Evolutionary conservation across 148 eudicot species (phyloP).

Genomic region (Vaccinium macrocarpon): DNA sequence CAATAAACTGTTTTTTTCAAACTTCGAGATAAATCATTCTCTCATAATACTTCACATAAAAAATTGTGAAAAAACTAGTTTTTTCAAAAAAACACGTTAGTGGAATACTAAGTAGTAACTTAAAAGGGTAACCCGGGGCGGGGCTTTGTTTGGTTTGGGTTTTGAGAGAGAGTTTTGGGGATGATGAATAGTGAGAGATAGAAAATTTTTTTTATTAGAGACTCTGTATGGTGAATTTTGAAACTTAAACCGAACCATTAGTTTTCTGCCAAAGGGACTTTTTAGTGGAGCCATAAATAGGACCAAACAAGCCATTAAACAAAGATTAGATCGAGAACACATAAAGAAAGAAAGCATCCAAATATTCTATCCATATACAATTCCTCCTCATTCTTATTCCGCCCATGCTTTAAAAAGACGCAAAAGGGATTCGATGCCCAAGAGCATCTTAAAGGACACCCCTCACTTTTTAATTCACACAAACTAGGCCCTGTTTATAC

Average conservation of each 20-base stretch:
- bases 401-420: constrained; percentile 23
- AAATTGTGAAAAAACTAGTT: no score
- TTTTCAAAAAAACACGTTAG: no score
- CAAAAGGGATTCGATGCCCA: constrained; percentile 21
- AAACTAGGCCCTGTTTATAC: constrained; percentile 5
- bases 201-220: no score
- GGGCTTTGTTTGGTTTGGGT: no score
- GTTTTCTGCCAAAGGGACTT: not conserved
- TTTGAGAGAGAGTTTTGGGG: no score
- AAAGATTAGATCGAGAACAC: not conserved
- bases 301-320: not conserved
- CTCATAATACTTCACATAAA: no score
- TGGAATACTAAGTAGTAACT: no score
- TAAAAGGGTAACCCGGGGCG: no score
- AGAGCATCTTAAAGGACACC: not conserved
- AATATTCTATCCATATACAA: constrained; percentile 8
- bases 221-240: no score
- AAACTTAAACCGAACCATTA: not conserved
- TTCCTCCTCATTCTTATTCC: constrained; percentile 21
- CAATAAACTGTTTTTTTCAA: no score
- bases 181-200: no score
- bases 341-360: not conserved
- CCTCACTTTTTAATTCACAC: not conserved
- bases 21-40: no score
- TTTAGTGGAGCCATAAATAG: constrained; percentile 5